A percentile compares a stretch with the other conserved stretches of the same genome.
These are phyloP conservation scores for Bonia amplexicaulis DNA, from an alignment of 176 grass and related monocot genomes.

Conservation along the genomic window DNA sequence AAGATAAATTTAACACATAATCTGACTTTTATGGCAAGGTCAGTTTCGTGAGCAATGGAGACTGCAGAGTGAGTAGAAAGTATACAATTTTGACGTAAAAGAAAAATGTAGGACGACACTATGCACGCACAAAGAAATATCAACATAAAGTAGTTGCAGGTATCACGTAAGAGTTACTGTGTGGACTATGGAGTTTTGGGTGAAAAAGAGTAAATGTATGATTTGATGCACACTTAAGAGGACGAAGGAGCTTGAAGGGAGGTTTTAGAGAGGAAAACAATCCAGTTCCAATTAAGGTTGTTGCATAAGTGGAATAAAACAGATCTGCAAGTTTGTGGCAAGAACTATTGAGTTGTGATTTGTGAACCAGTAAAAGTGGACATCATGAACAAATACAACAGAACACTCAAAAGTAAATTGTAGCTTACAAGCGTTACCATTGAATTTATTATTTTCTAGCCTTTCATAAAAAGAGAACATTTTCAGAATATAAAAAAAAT, in stretches of 20 bases:
- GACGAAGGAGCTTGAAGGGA: neutral
- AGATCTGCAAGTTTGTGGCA: neutral
- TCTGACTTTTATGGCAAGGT: neutral
- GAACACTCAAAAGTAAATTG: neutral
- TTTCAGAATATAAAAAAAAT: neutral
- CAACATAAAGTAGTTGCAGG: neutral
- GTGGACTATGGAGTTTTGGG: neutral
- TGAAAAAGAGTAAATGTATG: neutral
- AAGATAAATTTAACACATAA: neutral
- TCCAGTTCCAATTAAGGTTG: neutral
- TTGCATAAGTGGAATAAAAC: neutral
- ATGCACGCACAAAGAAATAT: slow-evolving; percentile 6
- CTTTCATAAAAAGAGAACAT: neutral
- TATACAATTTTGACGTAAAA: neutral
- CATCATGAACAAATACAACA: neutral
- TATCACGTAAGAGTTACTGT: neutral
- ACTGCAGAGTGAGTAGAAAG: neutral
- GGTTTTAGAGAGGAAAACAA: neutral
- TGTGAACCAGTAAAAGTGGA: neutral
- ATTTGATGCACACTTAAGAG: neutral
- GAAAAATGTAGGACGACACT: neutral
- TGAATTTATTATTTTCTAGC: neutral
- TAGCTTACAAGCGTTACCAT: neutral
- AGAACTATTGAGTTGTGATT: neutral
- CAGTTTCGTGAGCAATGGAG: neutral